Conservation (phyloP, 805 yeast genomes). For the Jamesozyma piceae region DNA sequence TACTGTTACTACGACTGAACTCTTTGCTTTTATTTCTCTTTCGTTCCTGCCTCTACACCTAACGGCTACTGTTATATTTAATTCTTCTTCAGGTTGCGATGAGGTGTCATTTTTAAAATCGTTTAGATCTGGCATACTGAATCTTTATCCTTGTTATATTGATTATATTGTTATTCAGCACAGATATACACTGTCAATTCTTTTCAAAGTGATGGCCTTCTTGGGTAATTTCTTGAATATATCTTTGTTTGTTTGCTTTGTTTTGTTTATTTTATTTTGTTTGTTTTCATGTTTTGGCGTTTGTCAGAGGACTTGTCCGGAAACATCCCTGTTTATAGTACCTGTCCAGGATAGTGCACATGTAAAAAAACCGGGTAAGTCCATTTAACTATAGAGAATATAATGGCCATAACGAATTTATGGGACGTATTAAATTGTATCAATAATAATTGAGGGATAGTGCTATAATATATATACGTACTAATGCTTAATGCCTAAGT, state of each 20-base stretch:
- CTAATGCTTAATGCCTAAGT: too few species aligned
- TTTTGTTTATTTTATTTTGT: neutral
- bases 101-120: neutral
- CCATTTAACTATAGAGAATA: too few species aligned
- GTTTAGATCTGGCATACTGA: neutral
- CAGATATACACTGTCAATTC: neutral
- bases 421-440: too few species aligned
- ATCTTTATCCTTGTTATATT: too few species aligned
- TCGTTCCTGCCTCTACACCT: constrained; percentile 55
- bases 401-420: too few species aligned
- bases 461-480: too few species aligned
- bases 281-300: neutral
- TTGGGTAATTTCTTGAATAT: neutral
- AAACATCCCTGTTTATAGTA: neutral
- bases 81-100: constrained; percentile 23
- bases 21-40: constrained; percentile 47
- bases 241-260: neutral
- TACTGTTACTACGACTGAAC: constrained; percentile 52
- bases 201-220: neutral
- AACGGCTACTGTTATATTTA: constrained; percentile 53
- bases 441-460: too few species aligned
- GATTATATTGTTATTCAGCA: neutral
- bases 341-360: too few species aligned
- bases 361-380: too few species aligned
- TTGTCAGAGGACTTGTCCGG: neutral